phyloP scores from a whole-genome alignment of 2,329 filamentous ascomycete species.

The Sporothrix phasma region DNA sequence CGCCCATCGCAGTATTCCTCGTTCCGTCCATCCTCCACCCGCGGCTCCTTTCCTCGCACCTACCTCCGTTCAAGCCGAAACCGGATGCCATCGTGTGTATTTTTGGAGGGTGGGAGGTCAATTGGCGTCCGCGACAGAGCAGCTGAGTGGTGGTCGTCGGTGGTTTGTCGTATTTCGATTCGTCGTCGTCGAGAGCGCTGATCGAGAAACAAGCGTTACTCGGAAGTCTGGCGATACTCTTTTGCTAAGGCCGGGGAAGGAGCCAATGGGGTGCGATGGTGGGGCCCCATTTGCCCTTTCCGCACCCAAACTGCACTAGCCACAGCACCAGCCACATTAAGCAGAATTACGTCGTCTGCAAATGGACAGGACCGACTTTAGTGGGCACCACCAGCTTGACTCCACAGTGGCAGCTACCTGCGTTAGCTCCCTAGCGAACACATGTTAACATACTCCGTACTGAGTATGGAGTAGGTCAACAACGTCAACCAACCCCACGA shows the following conservation, averaged over 20 bases:
- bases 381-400: background rate
- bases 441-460: background rate
- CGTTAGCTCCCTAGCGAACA: constrained; percentile 9
- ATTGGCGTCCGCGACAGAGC: background rate
- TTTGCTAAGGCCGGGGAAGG: background rate
- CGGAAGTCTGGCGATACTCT: constrained; percentile 8
- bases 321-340: constrained; percentile 19
- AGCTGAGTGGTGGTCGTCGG: background rate
- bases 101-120: background rate
- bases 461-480: background rate
- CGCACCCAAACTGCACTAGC: constrained; percentile 1
- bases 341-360: constrained; percentile 19
- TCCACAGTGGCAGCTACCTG: constrained; percentile 8
- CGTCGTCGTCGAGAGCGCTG: background rate
- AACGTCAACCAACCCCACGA: constrained; percentile 1
- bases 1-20: background rate
- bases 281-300: background rate
- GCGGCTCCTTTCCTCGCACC: constrained; percentile 26
- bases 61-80: constrained; percentile 73
- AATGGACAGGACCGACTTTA: constrained; percentile 15
- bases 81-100: constrained; percentile 59
- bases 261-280: constrained; percentile 4
- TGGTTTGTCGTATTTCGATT: background rate
- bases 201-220: background rate
- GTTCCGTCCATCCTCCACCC: background rate